phyloP scores from a whole-genome alignment of 225 moss, liverwort and hornwort genomes.

The Marchantia paleacea region DNA sequence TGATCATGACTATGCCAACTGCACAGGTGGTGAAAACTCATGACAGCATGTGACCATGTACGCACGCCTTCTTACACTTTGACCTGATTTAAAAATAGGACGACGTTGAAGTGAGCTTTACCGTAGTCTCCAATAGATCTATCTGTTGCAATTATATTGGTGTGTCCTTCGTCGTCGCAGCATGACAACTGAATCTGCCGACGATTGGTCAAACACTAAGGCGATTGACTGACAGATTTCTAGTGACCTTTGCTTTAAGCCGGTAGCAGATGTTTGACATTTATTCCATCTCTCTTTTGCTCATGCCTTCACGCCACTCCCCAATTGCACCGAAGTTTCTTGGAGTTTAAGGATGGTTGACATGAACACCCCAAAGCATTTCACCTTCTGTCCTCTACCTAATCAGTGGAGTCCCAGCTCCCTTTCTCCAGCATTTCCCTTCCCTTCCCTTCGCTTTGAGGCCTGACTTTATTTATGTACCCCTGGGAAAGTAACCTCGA shows the following conservation, averaged over 20 bases:
- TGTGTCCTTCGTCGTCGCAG: neutral
- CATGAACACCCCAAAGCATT: slow-evolving; percentile 2
- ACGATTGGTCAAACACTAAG: slow-evolving; percentile 5
- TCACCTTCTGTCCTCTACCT: neutral
- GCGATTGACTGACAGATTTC: neutral
- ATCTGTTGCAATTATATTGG: neutral
- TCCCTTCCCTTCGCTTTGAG: neutral
- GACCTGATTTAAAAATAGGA: neutral
- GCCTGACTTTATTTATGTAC: too few relatives aligned
- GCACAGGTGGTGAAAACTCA: neutral
- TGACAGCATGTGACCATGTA: slow-evolving; percentile 9
- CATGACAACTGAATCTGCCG: neutral
- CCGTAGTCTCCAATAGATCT: neutral
- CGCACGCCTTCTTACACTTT: slow-evolving; percentile 4
- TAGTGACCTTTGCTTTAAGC: neutral
- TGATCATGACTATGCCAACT: slow-evolving; percentile 10
- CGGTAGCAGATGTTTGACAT: slow-evolving; percentile 1
- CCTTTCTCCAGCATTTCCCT: neutral
- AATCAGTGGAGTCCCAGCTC: neutral
- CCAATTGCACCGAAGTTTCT: neutral
- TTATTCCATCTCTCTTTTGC: neutral
- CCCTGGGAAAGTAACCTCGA: too few relatives aligned
- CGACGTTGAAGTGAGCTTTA: neutral
- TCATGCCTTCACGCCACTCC: neutral
- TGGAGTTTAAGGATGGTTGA: neutral